These are phyloP conservation scores for Gossypium raimondii DNA, from an alignment of 345 rosid species.

Conservation along the genomic window DNA sequence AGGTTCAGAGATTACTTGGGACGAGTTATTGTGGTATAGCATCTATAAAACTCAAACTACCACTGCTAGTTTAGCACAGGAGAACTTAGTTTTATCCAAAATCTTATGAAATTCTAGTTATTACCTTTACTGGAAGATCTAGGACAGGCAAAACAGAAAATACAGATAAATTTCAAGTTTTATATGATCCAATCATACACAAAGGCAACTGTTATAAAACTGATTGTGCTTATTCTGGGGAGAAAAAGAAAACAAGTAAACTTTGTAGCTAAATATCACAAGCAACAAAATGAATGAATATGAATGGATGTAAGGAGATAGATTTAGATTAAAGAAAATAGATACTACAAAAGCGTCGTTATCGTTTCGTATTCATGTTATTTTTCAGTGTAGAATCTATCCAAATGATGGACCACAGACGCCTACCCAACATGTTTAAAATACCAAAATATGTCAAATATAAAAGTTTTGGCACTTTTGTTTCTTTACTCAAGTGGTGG, in stretches of 20 bases:
- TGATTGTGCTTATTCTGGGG: not conserved
- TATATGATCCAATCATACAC: no score
- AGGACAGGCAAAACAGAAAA: not conserved
- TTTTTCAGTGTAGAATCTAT: not conserved
- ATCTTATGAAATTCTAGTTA: not conserved
- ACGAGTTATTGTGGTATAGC: slow-evolving; percentile 70
- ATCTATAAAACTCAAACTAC: slow-evolving; percentile 1
- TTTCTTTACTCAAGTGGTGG: not conserved
- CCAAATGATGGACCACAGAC: slow-evolving; percentile 4
- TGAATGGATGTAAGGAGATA: not conserved
- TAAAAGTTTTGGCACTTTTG: not conserved
- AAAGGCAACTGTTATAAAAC: no score
- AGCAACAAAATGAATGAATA: not conserved
- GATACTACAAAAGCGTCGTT: not conserved
- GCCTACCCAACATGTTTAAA: not conserved
- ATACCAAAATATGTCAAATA: not conserved
- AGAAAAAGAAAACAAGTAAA: not conserved
- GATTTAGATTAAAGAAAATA: no score
- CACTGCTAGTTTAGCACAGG: not conserved
- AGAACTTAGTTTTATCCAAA: not conserved
- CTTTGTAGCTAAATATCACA: not conserved
- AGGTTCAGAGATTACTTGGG: slow-evolving; percentile 68
- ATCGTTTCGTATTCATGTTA: not conserved
- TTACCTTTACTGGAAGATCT: not conserved
- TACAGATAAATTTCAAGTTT: not conserved